phyloP scores from a whole-genome alignment of 768 basidiomycete species.

The Tulasnella sp. region DNA sequence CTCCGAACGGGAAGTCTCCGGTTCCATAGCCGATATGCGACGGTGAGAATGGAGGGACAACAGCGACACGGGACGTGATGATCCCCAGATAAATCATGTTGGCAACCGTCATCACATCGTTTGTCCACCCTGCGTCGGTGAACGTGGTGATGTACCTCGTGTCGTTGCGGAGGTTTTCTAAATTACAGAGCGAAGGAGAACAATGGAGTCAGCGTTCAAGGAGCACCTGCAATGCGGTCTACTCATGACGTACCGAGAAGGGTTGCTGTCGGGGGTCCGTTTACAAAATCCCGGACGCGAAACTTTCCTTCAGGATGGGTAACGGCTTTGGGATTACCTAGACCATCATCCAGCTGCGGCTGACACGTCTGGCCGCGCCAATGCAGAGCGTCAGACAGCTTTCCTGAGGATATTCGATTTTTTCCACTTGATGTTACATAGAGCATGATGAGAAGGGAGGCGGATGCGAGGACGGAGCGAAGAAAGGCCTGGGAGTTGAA shows the following conservation, averaged over 20 bases:
- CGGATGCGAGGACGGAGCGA: neutral
- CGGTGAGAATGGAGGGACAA: conserved; percentile 10
- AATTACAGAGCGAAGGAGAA: neutral
- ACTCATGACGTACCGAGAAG: neutral
- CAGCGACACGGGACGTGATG: neutral
- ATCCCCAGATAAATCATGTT: conserved; percentile 16
- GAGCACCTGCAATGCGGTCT: too few species aligned
- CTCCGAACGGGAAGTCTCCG: neutral
- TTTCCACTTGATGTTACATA: neutral
- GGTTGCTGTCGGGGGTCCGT: conserved; percentile 5
- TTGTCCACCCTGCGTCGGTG: conserved; percentile 4
- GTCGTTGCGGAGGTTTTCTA: conserved; percentile 15
- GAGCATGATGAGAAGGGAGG: neutral
- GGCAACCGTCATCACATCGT: conserved; percentile 7
- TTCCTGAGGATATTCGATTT: neutral
- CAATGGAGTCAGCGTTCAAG: neutral
- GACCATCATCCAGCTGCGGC: neutral
- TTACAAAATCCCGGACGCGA: neutral
- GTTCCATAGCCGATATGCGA: neutral
- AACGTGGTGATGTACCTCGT: neutral
- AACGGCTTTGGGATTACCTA: neutral
- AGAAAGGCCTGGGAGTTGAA: neutral
- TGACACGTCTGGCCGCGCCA: neutral
- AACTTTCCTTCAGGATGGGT: neutral
- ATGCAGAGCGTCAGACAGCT: neutral